These are phyloP conservation scores for Boechera retrofracta DNA, from an alignment of 345 rosid genomes.

Conservation along the genomic window DNA sequence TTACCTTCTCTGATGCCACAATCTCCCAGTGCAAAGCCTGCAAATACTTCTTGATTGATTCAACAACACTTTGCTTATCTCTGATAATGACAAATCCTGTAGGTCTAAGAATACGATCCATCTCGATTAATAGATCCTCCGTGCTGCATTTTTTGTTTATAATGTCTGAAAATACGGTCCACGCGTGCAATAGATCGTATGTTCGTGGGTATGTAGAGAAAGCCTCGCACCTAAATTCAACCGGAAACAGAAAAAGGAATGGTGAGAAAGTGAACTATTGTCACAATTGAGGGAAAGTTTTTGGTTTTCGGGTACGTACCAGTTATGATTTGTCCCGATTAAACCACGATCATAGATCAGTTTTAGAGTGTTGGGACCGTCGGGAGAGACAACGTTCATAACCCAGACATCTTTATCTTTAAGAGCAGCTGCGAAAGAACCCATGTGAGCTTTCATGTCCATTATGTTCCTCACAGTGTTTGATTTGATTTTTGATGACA, in stretches of 20 bases:
- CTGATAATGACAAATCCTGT: conserved; percentile 74
- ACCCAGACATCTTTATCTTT: conserved; percentile 89
- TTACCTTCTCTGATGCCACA: conserved; percentile 51
- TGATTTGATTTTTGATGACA: conserved; percentile 71
- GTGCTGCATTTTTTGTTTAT: conserved; percentile 77
- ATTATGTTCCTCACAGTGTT: conserved; percentile 84
- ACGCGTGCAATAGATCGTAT: conserved; percentile 85
- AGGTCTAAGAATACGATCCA: conserved; percentile 95
- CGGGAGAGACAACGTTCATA: conserved; percentile 81
- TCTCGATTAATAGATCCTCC: conserved; percentile 84
- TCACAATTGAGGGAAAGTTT: background rate
- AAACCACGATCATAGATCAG: conserved; percentile 86
- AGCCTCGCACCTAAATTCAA: conserved; percentile 82
- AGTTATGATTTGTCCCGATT: conserved; percentile 77
- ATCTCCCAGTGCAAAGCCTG: conserved; percentile 85
- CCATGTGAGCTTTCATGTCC: conserved; percentile 98
- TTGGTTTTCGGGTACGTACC: conserved; percentile 51
- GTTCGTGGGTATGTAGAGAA: conserved; percentile 92
- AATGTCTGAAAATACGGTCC: conserved; percentile 69
- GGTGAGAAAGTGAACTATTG: conserved; percentile 1
- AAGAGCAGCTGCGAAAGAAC: conserved; percentile 95
- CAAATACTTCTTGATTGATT: conserved; percentile 68
- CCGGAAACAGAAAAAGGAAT: background rate
- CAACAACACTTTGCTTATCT: conserved; percentile 69
- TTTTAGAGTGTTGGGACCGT: conserved; percentile 85